Evolutionary conservation across 2,329 filamentous ascomycete species (phyloP).

Genomic region (Aspergillus pseudoviridinutans): DNA sequence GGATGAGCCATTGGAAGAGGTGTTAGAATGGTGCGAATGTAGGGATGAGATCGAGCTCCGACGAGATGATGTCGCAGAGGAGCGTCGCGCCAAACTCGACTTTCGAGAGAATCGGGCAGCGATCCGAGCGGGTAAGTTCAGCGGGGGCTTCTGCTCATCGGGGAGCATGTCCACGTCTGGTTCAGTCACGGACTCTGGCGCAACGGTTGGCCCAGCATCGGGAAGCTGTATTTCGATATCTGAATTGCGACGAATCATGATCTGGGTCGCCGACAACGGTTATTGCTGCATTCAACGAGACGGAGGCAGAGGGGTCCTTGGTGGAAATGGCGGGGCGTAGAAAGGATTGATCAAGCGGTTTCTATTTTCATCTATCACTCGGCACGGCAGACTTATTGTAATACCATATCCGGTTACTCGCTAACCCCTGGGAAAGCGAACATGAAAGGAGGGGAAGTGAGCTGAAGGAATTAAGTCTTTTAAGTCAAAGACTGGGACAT

Average conservation of each 20-base stretch:
- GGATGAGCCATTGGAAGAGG: conserved; percentile 45
- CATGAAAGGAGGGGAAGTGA: background rate
- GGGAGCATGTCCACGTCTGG: conserved; percentile 43
- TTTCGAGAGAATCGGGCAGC: conserved; percentile 59
- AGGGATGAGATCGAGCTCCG: conserved; percentile 62
- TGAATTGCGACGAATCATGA: conserved; percentile 41
- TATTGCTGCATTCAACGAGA: background rate
- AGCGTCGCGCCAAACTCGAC: conserved; percentile 52
- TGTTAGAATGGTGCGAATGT: conserved; percentile 57
- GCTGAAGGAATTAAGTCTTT: background rate
- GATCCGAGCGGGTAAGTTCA: conserved; percentile 57
- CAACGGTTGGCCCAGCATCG: conserved; percentile 27
- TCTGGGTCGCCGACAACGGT: conserved; percentile 2
- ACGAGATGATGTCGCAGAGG: conserved; percentile 60
- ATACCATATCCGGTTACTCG: background rate
- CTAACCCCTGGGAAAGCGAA: background rate
- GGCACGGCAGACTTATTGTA: background rate
- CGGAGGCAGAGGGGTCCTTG: background rate
- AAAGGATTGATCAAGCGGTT: background rate
- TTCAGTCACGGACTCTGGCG: conserved; percentile 23
- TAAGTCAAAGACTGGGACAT: conserved; percentile 12
- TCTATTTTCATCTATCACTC: background rate
- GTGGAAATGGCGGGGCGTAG: conserved; percentile 7
- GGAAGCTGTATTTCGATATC: conserved; percentile 40
- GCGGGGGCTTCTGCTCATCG: conserved; percentile 33